phyloP scores from a whole-genome alignment of 2,329 filamentous ascomycete genomes.

The Rutstroemia sp. region DNA sequence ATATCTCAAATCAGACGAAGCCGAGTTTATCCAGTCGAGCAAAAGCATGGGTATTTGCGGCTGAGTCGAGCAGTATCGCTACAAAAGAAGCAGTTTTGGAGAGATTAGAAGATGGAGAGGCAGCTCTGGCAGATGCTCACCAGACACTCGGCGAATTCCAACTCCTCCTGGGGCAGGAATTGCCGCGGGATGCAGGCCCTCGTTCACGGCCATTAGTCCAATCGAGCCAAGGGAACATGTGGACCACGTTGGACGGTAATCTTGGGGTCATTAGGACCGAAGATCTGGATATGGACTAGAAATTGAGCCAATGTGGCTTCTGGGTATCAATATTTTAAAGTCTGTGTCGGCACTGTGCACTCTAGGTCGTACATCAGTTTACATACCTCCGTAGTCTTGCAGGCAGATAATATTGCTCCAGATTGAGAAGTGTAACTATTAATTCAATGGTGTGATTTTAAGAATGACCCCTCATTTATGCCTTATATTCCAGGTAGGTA shows the following conservation, averaged over 20 bases:
- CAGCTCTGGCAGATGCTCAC: slow-evolving; percentile 47
- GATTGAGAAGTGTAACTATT: neutral
- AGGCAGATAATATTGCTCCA: neutral
- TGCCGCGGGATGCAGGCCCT: neutral
- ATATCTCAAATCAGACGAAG: slow-evolving; percentile 33
- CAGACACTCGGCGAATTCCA: slow-evolving; percentile 42
- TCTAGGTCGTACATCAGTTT: neutral
- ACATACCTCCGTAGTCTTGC: neutral
- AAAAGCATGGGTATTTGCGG: slow-evolving; percentile 52
- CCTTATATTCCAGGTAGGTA: neutral
- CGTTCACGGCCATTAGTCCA: neutral
- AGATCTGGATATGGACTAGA: neutral
- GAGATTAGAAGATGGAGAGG: slow-evolving; percentile 50
- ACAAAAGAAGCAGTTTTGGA: slow-evolving; percentile 52
- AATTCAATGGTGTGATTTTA: neutral
- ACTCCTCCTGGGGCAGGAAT: slow-evolving; percentile 36
- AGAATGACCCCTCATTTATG: neutral
- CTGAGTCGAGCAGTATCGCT: slow-evolving; percentile 51
- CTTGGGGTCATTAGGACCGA: slow-evolving; percentile 25
- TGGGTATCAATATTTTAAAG: too few relatives aligned
- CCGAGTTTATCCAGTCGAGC: slow-evolving; percentile 38
- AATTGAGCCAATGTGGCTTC: neutral
- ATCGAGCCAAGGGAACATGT: slow-evolving; percentile 19
- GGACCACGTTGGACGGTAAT: slow-evolving; percentile 27
- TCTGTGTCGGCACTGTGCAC: neutral